phyloP scores from a whole-genome alignment of 1,284 basidiomycete genomes.

The Ceratobasidium sp. region DNA sequence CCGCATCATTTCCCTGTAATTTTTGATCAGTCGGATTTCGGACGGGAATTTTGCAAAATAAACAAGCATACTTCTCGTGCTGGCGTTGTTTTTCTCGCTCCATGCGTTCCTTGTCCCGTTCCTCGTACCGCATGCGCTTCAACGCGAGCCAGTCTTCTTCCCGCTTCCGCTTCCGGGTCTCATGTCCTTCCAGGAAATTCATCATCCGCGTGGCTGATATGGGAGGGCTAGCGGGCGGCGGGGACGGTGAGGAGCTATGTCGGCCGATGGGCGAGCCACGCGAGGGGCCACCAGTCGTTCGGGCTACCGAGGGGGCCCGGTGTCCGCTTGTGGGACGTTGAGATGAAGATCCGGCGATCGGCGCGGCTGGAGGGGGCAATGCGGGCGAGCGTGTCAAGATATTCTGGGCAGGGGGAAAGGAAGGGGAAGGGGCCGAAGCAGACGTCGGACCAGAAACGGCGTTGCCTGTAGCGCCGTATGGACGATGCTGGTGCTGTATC shows the following conservation, averaged over 20 bases:
- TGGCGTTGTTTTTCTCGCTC: constrained; percentile 48
- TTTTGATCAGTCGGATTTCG: constrained; percentile 3
- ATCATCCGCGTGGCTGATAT: constrained; percentile 31
- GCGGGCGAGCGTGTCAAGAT: constrained; percentile 39
- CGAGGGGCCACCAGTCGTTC: constrained; percentile 19
- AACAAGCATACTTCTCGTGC: constrained; percentile 47
- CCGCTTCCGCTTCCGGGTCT: constrained; percentile 46
- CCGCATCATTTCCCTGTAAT: constrained; percentile 49
- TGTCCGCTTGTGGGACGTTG: constrained; percentile 41
- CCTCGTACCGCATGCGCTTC: constrained; percentile 47
- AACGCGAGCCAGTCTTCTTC: constrained; percentile 43
- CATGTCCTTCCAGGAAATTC: constrained; percentile 34
- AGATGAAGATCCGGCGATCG: constrained; percentile 31
- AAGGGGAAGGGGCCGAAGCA: constrained; percentile 41
- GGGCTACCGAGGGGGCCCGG: constrained; percentile 37
- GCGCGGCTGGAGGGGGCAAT: constrained; percentile 33
- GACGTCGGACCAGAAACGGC: constrained; percentile 41
- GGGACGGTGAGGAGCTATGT: constrained; percentile 35
- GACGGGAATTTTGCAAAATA: constrained; percentile 17
- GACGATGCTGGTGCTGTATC: constrained; percentile 38
- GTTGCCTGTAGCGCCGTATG: constrained; percentile 30
- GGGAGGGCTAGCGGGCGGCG: constrained; percentile 46
- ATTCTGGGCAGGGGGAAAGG: constrained; percentile 31
- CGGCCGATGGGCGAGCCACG: constrained; percentile 22
- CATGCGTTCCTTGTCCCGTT: constrained; percentile 48